Evolutionary conservation across 345 rosid genomes (phyloP).

Genomic region (Litchi chinensis): DNA sequence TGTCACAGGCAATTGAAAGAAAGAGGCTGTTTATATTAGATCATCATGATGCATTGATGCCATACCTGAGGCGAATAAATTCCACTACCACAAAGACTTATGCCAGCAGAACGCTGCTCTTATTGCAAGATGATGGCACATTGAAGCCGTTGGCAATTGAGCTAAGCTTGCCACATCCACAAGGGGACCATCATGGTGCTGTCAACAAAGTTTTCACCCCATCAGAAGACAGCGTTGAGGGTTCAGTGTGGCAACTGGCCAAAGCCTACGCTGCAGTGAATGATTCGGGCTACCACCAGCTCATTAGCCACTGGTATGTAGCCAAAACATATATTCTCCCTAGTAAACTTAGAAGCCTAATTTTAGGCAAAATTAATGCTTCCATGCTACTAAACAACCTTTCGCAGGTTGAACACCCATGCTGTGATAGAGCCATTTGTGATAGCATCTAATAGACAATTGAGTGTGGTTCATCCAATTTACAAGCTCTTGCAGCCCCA

Average conservation of each 20-base stretch:
- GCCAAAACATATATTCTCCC: neutral
- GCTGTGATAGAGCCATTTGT: constrained; percentile 88
- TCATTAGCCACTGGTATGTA: constrained; percentile 83
- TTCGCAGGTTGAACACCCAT: constrained; percentile 78
- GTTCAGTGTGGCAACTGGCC: constrained; percentile 85
- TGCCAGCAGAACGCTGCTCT: constrained; percentile 72
- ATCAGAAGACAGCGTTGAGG: constrained; percentile 56
- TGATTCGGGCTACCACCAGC: constrained; percentile 94
- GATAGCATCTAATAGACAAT: constrained; percentile 76
- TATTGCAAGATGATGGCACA: constrained; percentile 69
- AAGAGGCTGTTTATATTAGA: constrained; percentile 72
- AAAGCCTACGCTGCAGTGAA: constrained; percentile 88
- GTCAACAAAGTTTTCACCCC: constrained; percentile 80
- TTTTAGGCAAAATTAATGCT: neutral
- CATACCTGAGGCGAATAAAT: constrained; percentile 65
- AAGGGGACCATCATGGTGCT: constrained; percentile 67
- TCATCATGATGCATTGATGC: constrained; percentile 84
- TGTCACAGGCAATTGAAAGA: constrained; percentile 52
- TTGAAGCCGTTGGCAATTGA: constrained; percentile 84
- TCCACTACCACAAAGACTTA: constrained; percentile 81
- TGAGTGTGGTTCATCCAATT: constrained; percentile 87
- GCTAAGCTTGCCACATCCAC: constrained; percentile 85
- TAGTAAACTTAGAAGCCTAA: constrained; percentile 6
- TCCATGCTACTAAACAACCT: neutral
- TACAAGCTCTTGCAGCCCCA: constrained; percentile 87